These are phyloP conservation scores for Boletus rufocinnamomeus DNA, from an alignment of 768 basidiomycete species.

Conservation along the genomic window DNA sequence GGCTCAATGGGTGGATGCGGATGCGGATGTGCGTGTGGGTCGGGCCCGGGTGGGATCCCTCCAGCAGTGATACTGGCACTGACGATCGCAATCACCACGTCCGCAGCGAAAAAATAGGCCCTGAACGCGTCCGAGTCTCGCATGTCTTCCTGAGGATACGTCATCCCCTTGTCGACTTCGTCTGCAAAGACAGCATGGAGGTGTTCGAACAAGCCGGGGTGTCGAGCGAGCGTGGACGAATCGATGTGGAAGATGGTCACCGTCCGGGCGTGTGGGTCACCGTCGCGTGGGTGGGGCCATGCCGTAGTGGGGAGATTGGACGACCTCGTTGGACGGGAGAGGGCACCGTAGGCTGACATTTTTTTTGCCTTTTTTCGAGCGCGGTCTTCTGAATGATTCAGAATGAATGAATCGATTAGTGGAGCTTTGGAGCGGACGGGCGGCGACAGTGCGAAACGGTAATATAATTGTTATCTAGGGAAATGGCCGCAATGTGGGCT, in stretches of 20 bases:
- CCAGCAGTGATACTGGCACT: too few species aligned
- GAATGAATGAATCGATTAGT: neutral
- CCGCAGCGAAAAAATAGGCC: conserved; percentile 75
- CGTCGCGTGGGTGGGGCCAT: conserved; percentile 43
- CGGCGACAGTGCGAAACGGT: conserved; percentile 4
- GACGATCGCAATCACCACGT: conserved; percentile 70
- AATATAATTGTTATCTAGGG: neutral
- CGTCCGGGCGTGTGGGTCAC: conserved; percentile 16
- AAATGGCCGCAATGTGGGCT: neutral
- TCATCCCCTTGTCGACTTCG: conserved; percentile 73
- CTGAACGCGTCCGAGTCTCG: conserved; percentile 58
- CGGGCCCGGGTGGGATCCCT: too few species aligned
- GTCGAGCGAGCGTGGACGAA: conserved; percentile 22
- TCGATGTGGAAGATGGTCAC: conserved; percentile 42
- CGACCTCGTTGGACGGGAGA: conserved; percentile 37
- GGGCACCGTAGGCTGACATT: conserved; percentile 75
- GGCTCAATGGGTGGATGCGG: neutral
- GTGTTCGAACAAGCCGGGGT: conserved; percentile 58
- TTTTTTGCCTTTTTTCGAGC: neutral
- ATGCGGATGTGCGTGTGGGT: neutral
- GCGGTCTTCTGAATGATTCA: neutral
- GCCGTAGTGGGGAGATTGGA: conserved; percentile 47
- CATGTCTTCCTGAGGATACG: conserved; percentile 83
- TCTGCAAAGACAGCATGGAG: conserved; percentile 64
- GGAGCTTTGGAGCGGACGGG: too few species aligned